Percentiles rank a stretch among this genome's conserved stretches.
Evolutionary conservation across 2,329 filamentous ascomycete species (phyloP).

Genomic region (Didymellaceae sp.): DNA sequence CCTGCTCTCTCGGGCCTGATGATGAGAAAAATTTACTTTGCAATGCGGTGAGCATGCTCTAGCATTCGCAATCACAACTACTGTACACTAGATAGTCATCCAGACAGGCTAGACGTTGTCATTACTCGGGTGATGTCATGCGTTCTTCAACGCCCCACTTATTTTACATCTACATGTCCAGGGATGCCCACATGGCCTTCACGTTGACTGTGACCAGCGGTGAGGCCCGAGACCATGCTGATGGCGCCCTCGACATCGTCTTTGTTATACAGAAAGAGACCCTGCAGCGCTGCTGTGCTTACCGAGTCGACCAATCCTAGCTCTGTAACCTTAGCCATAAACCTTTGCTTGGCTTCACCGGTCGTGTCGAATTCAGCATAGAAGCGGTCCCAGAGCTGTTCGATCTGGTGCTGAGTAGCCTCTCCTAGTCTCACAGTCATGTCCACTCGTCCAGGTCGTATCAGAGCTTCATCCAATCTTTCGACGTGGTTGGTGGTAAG

Average conservation of each 20-base stretch:
- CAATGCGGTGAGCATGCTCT: constrained; percentile 5
- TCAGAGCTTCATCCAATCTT: constrained; percentile 83
- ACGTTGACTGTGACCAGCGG: constrained; percentile 33
- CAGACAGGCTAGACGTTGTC: constrained; percentile 2
- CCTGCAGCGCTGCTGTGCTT: constrained; percentile 91
- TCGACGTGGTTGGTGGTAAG: constrained; percentile 95
- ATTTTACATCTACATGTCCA: constrained; percentile 40
- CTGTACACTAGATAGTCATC: constrained; percentile 16
- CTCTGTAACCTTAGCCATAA: constrained; percentile 72
- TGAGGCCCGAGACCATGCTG: constrained; percentile 72
- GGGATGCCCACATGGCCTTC: constrained; percentile 39
- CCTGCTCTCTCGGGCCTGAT: constrained; percentile 5
- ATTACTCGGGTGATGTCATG: constrained; percentile 18
- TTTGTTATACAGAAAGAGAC: constrained; percentile 95
- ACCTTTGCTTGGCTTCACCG: constrained; percentile 68
- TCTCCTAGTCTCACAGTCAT: constrained; percentile 91
- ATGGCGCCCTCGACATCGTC: constrained; percentile 88
- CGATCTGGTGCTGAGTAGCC: constrained; percentile 83
- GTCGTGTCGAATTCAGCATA: constrained; percentile 80
- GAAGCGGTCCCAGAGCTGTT: constrained; percentile 90
- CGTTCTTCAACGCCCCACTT: constrained; percentile 17
- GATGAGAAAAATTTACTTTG: constrained; percentile 12
- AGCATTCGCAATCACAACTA: constrained; percentile 7
- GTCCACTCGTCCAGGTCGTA: constrained; percentile 90
- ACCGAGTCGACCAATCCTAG: constrained; percentile 74